These are phyloP conservation scores for Apiotrichum veenhuisii DNA, from an alignment of 1,284 basidiomycete species.

Conservation along the genomic window DNA sequence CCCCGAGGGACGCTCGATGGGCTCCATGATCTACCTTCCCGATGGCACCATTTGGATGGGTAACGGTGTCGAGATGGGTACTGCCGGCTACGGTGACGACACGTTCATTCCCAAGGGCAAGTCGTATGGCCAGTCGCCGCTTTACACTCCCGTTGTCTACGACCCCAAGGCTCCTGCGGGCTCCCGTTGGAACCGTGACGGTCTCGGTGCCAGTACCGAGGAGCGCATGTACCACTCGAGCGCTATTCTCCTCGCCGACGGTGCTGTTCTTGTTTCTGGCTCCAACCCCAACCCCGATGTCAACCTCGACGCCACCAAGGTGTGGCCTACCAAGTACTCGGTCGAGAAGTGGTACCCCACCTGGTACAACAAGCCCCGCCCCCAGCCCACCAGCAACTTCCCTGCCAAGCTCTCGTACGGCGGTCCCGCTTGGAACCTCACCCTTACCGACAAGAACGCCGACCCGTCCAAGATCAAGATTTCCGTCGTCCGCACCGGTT, in stretches of 20 bases:
- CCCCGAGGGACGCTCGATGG: slow-evolving; percentile 73
- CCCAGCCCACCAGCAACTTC: slow-evolving; percentile 48
- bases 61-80: slow-evolving; percentile 71
- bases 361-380: slow-evolving; percentile 64
- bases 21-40: slow-evolving; percentile 56
- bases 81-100: slow-evolving; percentile 52
- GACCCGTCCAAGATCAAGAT: slow-evolving; percentile 59
- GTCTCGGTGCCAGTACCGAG: slow-evolving; percentile 65
- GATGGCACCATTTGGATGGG: slow-evolving; percentile 53
- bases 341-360: slow-evolving; percentile 49
- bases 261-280: slow-evolving; percentile 78
- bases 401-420: slow-evolving; percentile 57
- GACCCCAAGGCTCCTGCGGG: slow-evolving; percentile 63
- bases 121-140: slow-evolving; percentile 44
- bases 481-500: slow-evolving; percentile 80
- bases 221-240: slow-evolving; percentile 83
- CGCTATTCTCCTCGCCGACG: slow-evolving; percentile 81
- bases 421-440: slow-evolving; percentile 73
- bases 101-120: slow-evolving; percentile 40
- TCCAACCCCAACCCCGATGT: slow-evolving; percentile 73
- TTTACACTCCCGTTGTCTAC: slow-evolving; percentile 55
- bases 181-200: slow-evolving; percentile 62
- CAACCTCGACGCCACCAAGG: slow-evolving; percentile 23
- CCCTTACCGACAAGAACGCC: slow-evolving; percentile 60
- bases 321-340: slow-evolving; percentile 46